These are phyloP conservation scores for Penicillium sp. DNA, from an alignment of 2,329 filamentous ascomycete species.

Conservation along the genomic window DNA sequence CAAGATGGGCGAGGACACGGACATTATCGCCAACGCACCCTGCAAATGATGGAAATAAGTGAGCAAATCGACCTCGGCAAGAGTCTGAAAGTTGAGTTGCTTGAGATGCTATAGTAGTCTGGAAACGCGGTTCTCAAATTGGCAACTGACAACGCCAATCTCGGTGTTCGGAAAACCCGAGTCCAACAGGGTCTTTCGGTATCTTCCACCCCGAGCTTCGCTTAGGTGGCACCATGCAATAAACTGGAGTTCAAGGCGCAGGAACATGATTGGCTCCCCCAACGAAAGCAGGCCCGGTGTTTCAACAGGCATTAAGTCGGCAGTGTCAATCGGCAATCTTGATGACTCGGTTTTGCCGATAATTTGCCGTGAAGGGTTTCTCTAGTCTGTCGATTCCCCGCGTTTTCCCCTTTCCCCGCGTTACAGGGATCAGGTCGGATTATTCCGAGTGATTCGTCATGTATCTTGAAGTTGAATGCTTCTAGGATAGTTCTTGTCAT, in stretches of 20 bases:
- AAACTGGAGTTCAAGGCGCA: background rate
- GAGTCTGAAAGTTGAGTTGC: background rate
- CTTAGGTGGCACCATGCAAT: background rate
- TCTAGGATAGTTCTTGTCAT: too few relatives aligned
- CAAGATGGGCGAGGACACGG: slow-evolving; percentile 9
- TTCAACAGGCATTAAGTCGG: background rate
- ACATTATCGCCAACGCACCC: background rate
- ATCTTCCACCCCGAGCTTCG: background rate
- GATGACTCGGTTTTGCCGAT: background rate
- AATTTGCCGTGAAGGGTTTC: background rate
- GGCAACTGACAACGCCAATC: background rate
- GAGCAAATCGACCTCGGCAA: background rate
- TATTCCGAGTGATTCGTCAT: background rate
- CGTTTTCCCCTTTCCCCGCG: background rate
- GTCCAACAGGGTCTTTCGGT: background rate
- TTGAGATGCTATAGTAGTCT: background rate
- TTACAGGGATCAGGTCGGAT: background rate
- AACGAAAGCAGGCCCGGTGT: background rate
- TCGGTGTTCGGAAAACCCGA: background rate
- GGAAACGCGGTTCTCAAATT: background rate
- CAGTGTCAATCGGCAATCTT: background rate
- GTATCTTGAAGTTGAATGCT: too few relatives aligned
- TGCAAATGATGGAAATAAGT: background rate
- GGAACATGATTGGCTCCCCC: background rate
- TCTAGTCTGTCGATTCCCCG: background rate